These are phyloP conservation scores for Plasmodium fragile DNA, from an alignment of 169 alveolate genomes.

Conservation along the genomic window DNA sequence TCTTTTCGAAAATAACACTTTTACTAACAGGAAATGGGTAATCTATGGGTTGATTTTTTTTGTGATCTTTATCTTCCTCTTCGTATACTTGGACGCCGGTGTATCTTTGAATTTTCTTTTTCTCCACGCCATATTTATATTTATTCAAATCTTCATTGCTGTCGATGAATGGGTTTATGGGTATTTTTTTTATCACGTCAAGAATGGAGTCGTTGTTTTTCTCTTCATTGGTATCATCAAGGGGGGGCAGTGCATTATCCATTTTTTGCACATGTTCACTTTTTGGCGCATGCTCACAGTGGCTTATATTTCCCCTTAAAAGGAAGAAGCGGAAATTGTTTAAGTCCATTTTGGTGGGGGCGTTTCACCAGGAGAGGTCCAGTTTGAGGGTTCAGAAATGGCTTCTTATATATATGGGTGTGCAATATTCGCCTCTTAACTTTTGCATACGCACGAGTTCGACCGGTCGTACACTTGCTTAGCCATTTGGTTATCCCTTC, in stretches of 20 bases:
- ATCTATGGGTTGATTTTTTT: slow-evolving; percentile 13
- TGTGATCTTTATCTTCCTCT: slow-evolving; percentile 41
- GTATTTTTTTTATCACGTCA: slow-evolving; percentile 56
- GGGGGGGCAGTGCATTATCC: background rate
- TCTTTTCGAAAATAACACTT: slow-evolving; percentile 48
- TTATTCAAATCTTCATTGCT: slow-evolving; percentile 72
- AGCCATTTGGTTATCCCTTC: background rate
- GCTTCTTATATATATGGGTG: background rate
- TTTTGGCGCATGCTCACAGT: slow-evolving; percentile 23
- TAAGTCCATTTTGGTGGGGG: slow-evolving; percentile 26
- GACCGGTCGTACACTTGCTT: background rate
- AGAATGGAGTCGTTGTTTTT: slow-evolving; percentile 32
- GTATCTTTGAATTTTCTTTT: slow-evolving; percentile 41
- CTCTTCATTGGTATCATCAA: slow-evolving; percentile 9
- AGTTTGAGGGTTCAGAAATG: background rate
- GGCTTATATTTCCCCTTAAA: background rate
- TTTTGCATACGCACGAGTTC: background rate
- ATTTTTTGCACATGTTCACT: background rate
- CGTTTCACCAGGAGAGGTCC: background rate
- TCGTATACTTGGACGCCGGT: slow-evolving; percentile 57
- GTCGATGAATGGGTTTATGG: slow-evolving; percentile 71
- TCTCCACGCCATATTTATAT: slow-evolving; percentile 52
- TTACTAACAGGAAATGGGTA: slow-evolving; percentile 48
- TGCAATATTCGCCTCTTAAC: background rate
- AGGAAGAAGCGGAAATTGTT: slow-evolving; percentile 12